A percentile compares a stretch with the other conserved stretches of the same genome.
phyloP scores from a whole-genome alignment of 179 eudicot species.

The Pouteria campechiana region DNA sequence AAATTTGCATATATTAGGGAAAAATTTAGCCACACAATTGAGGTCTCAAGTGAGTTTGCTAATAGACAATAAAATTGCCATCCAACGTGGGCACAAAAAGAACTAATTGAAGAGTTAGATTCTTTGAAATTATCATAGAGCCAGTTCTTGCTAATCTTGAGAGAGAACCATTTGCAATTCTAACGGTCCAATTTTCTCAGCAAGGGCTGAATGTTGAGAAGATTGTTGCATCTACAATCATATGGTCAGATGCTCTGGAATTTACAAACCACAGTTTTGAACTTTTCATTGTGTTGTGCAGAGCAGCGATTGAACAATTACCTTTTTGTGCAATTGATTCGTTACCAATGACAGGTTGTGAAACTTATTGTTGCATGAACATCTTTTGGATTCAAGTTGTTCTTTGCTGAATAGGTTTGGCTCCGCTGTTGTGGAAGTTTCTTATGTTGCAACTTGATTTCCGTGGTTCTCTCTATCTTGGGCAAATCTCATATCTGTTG shows the following conservation, averaged over 20 bases:
- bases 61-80: constrained; percentile 1
- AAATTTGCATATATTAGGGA: neutral
- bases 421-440: neutral
- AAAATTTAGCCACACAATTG: constrained; percentile 2
- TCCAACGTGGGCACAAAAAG: neutral
- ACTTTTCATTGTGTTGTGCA: neutral
- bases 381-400: neutral
- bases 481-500: neutral
- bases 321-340: neutral
- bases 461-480: neutral
- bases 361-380: neutral
- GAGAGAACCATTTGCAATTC: too few species aligned
- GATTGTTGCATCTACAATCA: neutral
- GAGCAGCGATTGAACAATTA: neutral
- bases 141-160: neutral
- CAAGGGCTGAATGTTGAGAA: neutral
- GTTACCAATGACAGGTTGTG: neutral
- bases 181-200: too few species aligned
- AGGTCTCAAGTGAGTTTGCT: neutral
- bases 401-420: neutral
- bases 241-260: neutral
- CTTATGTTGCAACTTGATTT: neutral
- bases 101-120: neutral
- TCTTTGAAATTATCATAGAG: neutral
- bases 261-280: neutral